Percentiles rank a stretch among this genome's conserved stretches.
Evolutionary conservation across 2,329 filamentous ascomycete species (phyloP).

Genomic region (Fusarium metavorans): DNA sequence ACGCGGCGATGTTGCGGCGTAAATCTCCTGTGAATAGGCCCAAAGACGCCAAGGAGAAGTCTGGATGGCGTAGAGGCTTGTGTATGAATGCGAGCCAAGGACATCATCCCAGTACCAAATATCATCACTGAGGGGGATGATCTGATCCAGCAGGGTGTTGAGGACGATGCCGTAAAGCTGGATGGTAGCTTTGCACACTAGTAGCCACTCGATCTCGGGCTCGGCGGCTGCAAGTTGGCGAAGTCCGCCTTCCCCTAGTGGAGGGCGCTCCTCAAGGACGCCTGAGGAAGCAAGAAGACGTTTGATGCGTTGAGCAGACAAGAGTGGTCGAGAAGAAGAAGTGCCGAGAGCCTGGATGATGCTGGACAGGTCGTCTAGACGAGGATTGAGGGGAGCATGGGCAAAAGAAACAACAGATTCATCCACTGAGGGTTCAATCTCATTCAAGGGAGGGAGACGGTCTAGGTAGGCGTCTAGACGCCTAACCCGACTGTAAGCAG

Average conservation of each 20-base stretch:
- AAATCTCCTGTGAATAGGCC: constrained; percentile 78
- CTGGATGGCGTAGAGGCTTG: constrained; percentile 86
- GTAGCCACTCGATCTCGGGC: constrained; percentile 87
- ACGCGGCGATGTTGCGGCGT: constrained; percentile 67
- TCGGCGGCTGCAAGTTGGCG: constrained; percentile 67
- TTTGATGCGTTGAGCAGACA: constrained; percentile 71
- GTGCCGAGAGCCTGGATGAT: constrained; percentile 80
- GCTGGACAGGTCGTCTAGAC: constrained; percentile 72
- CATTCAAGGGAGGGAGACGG: constrained; percentile 61
- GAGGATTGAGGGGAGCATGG: constrained; percentile 61
- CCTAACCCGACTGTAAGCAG: constrained; percentile 65
- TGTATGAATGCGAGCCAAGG: constrained; percentile 80
- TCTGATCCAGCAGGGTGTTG: constrained; percentile 82
- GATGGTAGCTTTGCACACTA: constrained; percentile 91
- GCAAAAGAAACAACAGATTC: constrained; percentile 52
- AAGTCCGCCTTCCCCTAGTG: constrained; percentile 31
- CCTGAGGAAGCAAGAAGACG: constrained; percentile 72
- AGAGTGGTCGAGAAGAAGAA: constrained; percentile 70
- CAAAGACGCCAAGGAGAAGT: constrained; percentile 83
- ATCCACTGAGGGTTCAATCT: constrained; percentile 55
- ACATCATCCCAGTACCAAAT: constrained; percentile 97
- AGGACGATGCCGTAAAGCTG: constrained; percentile 88
- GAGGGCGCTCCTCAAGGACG: constrained; percentile 59
- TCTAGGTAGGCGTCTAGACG: constrained; percentile 75
- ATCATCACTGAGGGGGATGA: constrained; percentile 84